Evolutionary conservation across 2,329 filamentous ascomycete species (phyloP).

Genomic region (Fusarium haematococcum): DNA sequence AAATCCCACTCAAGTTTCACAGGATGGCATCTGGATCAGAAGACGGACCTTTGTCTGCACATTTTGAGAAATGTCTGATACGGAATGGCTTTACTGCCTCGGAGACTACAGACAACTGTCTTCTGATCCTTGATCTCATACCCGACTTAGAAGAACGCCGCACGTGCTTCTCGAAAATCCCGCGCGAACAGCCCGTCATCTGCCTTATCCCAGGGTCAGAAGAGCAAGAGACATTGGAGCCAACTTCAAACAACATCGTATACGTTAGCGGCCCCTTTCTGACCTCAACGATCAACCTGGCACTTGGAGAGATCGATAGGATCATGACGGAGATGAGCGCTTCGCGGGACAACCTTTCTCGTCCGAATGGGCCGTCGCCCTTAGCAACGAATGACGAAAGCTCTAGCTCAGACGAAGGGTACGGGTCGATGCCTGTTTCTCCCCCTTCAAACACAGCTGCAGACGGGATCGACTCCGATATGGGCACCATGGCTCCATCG

Average conservation of each 20-base stretch:
- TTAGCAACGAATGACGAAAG: not conserved
- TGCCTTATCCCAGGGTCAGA: slow-evolving; percentile 27
- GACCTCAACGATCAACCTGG: slow-evolving; percentile 9
- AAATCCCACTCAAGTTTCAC: slow-evolving; percentile 18
- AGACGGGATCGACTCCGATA: not conserved
- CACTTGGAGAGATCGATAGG: slow-evolving; percentile 25
- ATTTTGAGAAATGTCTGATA: slow-evolving; percentile 14
- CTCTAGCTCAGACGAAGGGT: slow-evolving; percentile 3
- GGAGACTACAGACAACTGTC: not conserved
- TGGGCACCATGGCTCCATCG: not conserved
- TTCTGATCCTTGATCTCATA: slow-evolving; percentile 30
- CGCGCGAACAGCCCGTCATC: slow-evolving; percentile 13
- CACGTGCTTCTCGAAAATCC: not conserved
- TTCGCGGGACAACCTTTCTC: accelerated
- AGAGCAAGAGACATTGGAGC: not conserved
- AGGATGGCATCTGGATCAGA: not conserved
- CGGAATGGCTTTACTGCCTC: slow-evolving; percentile 17
- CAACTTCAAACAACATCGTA: slow-evolving; percentile 14
- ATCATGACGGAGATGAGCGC: not conserved
- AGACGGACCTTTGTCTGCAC: not conserved
- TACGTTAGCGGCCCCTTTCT: slow-evolving; percentile 28
- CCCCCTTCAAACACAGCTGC: not conserved
- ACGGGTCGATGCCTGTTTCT: not conserved
- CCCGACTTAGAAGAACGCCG: slow-evolving; percentile 8
- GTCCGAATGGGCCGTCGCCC: not conserved